Conservation (phyloP, 1,284 basidiomycete species). For the Naganishia albida region DNA sequence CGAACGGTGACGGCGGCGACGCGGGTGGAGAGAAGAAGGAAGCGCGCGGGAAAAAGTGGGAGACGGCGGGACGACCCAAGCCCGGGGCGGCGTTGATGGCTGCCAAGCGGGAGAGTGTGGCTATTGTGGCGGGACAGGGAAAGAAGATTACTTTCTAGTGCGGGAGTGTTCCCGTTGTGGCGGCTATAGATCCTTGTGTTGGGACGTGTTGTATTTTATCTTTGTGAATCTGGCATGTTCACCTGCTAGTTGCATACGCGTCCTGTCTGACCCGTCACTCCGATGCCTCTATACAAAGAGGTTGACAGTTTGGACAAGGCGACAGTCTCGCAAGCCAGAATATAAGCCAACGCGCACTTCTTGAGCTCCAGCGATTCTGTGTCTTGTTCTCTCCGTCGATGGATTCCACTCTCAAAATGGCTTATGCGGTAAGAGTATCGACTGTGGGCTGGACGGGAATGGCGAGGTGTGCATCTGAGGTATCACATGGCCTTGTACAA, state of each 20-base stretch:
- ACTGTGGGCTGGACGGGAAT: too few species aligned
- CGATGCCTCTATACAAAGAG: too few species aligned
- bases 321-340: too few species aligned
- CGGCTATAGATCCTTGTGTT: too few species aligned
- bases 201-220: too few species aligned
- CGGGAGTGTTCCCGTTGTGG: background rate
- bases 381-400: background rate
- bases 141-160: constrained; percentile 75
- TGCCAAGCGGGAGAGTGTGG: constrained; percentile 80
- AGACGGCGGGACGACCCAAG: constrained; percentile 61
- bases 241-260: too few species aligned
- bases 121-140: constrained; percentile 77
- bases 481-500: constrained; percentile 24
- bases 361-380: background rate
- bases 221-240: too few species aligned
- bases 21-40: constrained; percentile 38
- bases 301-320: too few species aligned
- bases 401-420: background rate
- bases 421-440: too few species aligned
- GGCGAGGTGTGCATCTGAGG: constrained; percentile 10
- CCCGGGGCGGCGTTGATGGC: constrained; percentile 88
- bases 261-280: too few species aligned
- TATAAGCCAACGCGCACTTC: too few species aligned
- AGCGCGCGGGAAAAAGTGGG: constrained; percentile 52
- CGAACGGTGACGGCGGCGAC: constrained; percentile 12